Percentiles rank a stretch among this genome's conserved stretches.
Evolutionary conservation across 2,329 filamentous ascomycete species (phyloP).

Genomic region (Cryphonectria naterciae): DNA sequence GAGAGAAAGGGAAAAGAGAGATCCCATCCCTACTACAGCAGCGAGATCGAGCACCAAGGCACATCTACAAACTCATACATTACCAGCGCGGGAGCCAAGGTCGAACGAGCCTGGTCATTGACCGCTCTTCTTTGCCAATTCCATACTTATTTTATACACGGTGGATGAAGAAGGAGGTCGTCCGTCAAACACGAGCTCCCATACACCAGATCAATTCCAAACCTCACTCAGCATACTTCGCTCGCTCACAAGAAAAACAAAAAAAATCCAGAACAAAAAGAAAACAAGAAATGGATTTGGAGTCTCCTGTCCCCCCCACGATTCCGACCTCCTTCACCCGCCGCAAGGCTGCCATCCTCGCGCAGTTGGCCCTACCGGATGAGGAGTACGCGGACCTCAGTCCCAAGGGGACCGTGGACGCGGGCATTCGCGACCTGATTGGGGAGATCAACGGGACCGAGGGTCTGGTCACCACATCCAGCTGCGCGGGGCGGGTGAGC

Average conservation of each 20-base stretch:
- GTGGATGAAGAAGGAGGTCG: background rate
- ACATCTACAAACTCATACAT: background rate
- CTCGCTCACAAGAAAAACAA: background rate
- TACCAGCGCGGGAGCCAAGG: background rate
- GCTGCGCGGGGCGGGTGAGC: slow-evolving; percentile 84
- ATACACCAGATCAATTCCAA: background rate
- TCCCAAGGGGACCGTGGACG: slow-evolving; percentile 87
- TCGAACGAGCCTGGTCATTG: background rate
- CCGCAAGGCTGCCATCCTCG: slow-evolving; percentile 75
- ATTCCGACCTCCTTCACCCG: slow-evolving; percentile 49
- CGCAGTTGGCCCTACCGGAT: slow-evolving; percentile 69
- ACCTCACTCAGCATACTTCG: no score
- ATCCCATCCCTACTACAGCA: background rate
- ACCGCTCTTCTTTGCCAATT: background rate
- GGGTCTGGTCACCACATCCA: slow-evolving; percentile 88
- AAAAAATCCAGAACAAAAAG: no score
- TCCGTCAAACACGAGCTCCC: background rate
- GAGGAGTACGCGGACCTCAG: slow-evolving; percentile 80
- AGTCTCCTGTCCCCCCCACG: background rate
- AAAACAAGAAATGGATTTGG: slow-evolving; percentile 2
- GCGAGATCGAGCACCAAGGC: background rate
- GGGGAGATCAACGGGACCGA: slow-evolving; percentile 73
- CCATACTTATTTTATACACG: background rate
- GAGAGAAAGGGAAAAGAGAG: background rate
- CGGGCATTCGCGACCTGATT: slow-evolving; percentile 76